phyloP scores from a whole-genome alignment of 2,329 filamentous ascomycete species.

The Lachnellula cervina region DNA sequence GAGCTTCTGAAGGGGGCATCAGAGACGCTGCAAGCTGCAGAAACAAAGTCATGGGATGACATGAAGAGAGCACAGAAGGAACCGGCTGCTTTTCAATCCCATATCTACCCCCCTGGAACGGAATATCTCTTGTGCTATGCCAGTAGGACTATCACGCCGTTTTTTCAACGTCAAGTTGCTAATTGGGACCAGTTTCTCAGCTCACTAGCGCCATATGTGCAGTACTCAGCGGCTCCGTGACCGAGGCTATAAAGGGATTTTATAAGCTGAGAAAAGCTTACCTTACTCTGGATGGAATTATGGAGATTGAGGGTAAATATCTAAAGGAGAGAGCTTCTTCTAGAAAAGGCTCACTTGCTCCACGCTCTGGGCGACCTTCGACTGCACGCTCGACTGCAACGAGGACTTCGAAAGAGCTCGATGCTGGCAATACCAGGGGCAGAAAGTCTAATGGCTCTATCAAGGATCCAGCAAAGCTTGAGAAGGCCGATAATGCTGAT shows the following conservation, averaged over 20 bases:
- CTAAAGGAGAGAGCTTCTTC: slow-evolving; percentile 30
- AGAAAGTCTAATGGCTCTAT: not conserved
- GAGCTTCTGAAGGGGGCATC: slow-evolving; percentile 82
- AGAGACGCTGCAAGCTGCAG: slow-evolving; percentile 66
- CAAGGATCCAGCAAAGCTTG: not conserved
- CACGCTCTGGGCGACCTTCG: not conserved
- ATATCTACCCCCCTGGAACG: slow-evolving; percentile 73
- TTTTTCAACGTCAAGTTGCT: not conserved
- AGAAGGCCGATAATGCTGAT: not conserved
- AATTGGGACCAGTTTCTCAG: slow-evolving; percentile 54
- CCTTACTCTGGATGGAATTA: slow-evolving; percentile 71
- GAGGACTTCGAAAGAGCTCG: not conserved
- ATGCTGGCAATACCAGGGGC: not conserved
- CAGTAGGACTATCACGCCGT: slow-evolving; percentile 29
- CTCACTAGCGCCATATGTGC: slow-evolving; percentile 85
- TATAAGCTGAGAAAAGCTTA: slow-evolving; percentile 90
- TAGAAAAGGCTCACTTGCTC: slow-evolving; percentile 11
- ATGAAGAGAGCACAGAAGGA: slow-evolving; percentile 70
- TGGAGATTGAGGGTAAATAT: slow-evolving; percentile 64
- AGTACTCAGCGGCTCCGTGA: slow-evolving; percentile 87
- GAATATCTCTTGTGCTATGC: slow-evolving; percentile 84
- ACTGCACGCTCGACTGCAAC: not conserved
- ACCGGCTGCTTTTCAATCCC: slow-evolving; percentile 46
- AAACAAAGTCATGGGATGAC: slow-evolving; percentile 70
- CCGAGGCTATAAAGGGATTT: slow-evolving; percentile 86